phyloP scores from a whole-genome alignment of 495 filamentous ascomycete species.

The Massariosphaeria phaeospora region DNA sequence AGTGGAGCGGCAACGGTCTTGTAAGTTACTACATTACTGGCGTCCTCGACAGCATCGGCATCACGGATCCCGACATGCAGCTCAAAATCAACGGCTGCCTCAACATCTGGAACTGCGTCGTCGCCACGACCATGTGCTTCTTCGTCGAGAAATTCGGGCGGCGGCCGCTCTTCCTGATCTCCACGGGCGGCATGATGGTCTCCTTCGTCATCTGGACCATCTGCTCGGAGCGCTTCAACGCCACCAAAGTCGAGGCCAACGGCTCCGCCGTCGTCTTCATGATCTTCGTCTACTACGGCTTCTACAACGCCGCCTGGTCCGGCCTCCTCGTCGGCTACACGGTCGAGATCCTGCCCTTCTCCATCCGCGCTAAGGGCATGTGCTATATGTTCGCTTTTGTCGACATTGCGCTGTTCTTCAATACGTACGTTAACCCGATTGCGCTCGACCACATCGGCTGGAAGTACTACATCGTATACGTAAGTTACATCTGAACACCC shows the following conservation, averaged over 20 bases:
- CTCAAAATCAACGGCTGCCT: slow-evolving; percentile 52
- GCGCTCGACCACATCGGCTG: slow-evolving; percentile 25
- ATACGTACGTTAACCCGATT: slow-evolving; percentile 36
- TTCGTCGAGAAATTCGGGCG: slow-evolving; percentile 53
- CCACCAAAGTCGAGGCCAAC: slow-evolving; percentile 29
- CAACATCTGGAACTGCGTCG: slow-evolving; percentile 52
- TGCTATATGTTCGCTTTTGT: slow-evolving; percentile 45
- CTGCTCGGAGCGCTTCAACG: slow-evolving; percentile 39
- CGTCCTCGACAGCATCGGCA: slow-evolving; percentile 50
- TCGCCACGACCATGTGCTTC: slow-evolving; percentile 53
- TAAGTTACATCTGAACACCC: slow-evolving; percentile 10
- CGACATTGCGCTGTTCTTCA: slow-evolving; percentile 46
- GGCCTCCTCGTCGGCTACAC: slow-evolving; percentile 35
- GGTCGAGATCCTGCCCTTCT: slow-evolving; percentile 45
- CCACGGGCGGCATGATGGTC: slow-evolving; percentile 51
- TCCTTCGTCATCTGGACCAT: slow-evolving; percentile 48
- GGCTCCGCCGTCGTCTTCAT: slow-evolving; percentile 42
- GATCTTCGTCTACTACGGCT: slow-evolving; percentile 46
- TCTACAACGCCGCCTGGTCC: slow-evolving; percentile 43
- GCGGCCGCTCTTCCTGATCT: slow-evolving; percentile 53
- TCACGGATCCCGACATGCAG: slow-evolving; percentile 46
- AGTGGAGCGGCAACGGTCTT: slow-evolving; percentile 42
- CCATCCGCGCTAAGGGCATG: slow-evolving; percentile 46
- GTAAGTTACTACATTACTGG: slow-evolving; percentile 41
- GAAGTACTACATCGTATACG: slow-evolving; percentile 35